These are phyloP conservation scores for Cucurbita moschata DNA, from an alignment of 306 rosid species.

Conservation along the genomic window DNA sequence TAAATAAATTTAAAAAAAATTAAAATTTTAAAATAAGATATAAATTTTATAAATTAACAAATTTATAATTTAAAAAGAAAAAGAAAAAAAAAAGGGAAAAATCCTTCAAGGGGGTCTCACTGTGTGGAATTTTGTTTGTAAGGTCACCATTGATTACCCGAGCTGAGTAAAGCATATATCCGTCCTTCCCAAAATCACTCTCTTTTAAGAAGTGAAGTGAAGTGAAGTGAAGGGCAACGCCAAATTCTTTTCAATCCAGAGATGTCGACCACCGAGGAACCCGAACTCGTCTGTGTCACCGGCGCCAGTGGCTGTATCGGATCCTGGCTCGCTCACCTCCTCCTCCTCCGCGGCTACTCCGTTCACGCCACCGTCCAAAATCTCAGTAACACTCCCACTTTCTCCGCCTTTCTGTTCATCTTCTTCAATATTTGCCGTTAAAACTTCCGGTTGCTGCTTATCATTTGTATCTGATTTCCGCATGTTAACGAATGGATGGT, in stretches of 20 bases:
- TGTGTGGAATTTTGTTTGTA: too few species aligned
- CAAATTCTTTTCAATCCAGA: not conserved
- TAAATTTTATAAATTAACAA: too few species aligned
- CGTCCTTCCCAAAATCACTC: too few species aligned
- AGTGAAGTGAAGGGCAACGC: too few species aligned
- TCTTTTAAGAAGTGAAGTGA: too few species aligned
- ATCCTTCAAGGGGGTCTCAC: too few species aligned
- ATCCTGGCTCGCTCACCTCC: conserved; percentile 70
- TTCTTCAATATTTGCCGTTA: not conserved
- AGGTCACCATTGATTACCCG: too few species aligned
- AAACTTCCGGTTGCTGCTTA: not conserved
- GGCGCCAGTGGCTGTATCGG: conserved; percentile 88
- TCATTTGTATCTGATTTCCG: not conserved
- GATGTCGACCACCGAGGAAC: conserved; percentile 16
- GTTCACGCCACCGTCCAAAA: conserved; percentile 73
- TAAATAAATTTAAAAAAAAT: too few species aligned
- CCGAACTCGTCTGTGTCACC: conserved; percentile 56
- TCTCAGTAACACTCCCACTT: conserved; percentile 26
- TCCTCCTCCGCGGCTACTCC: conserved; percentile 66
- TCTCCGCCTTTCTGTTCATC: not conserved
- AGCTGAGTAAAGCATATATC: too few species aligned
- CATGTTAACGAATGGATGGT: not conserved
- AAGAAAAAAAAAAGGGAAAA: too few species aligned
- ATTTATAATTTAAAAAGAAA: too few species aligned
- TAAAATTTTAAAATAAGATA: too few species aligned